Evolutionary conservation across 129 eudicot genomes (phyloP).

Genomic region (Gnaphalium uliginosum): DNA sequence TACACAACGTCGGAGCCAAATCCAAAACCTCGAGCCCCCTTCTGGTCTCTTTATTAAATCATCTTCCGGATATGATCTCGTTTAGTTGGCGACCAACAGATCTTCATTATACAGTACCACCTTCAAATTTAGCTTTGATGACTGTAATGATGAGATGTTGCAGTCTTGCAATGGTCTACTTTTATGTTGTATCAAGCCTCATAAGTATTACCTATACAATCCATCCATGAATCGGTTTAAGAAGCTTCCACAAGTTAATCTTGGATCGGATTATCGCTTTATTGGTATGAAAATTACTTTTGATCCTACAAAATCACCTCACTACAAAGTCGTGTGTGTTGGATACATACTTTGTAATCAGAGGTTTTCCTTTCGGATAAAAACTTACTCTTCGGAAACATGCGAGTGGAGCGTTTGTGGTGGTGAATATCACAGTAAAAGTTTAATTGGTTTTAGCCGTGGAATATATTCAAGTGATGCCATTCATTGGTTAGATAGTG

Average conservation of each 20-base stretch:
- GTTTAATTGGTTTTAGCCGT: background rate
- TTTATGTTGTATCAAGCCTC: no score
- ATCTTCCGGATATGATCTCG: no score
- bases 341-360: no score
- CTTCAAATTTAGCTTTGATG: no score
- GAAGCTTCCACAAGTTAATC: background rate
- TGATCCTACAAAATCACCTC: constrained; percentile 1
- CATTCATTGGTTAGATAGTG: background rate
- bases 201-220: background rate
- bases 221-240: background rate
- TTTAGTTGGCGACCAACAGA: no score
- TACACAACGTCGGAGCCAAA: no score
- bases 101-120: no score
- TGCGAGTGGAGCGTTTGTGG: background rate
- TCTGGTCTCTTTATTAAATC: no score
- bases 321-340: background rate
- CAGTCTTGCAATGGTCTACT: no score
- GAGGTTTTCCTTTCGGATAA: background rate
- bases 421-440: background rate
- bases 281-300: background rate
- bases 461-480: constrained; percentile 2
- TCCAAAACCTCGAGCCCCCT: no score
- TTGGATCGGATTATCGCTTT: no score
- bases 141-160: no score
- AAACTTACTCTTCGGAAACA: constrained; percentile 10